phyloP scores from a whole-genome alignment of 2,329 filamentous ascomycete genomes.

The Colletotrichum brevisporum region DNA sequence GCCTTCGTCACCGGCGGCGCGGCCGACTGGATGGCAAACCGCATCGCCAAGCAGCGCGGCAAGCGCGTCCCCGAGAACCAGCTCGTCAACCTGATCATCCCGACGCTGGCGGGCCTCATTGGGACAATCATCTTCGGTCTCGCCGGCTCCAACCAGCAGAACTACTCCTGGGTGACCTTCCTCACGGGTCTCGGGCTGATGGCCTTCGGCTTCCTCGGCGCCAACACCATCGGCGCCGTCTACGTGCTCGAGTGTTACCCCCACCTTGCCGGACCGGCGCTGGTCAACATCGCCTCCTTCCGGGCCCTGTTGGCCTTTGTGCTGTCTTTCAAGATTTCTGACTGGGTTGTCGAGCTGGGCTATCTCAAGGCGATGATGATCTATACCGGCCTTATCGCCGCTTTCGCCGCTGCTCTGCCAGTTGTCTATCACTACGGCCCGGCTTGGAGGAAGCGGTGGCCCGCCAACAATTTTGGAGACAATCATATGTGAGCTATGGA shows the following conservation, averaged over 20 bases:
- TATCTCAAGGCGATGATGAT: conserved; percentile 47
- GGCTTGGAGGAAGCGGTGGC: conserved; percentile 33
- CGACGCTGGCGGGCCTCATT: conserved; percentile 46
- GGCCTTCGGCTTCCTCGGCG: conserved; percentile 47
- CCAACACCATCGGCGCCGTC: conserved; percentile 48
- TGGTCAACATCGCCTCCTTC: conserved; percentile 52
- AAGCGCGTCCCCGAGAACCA: conserved; percentile 51
- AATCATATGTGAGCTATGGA: conserved; percentile 38
- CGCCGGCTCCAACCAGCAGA: conserved; percentile 44
- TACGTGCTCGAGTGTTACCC: conserved; percentile 52
- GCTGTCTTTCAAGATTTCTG: conserved; percentile 46
- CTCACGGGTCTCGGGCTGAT: conserved; percentile 47
- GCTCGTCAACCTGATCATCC: conserved; percentile 49
- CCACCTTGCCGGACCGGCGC: conserved; percentile 45
- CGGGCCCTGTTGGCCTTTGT: conserved; percentile 49
- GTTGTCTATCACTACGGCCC: conserved; percentile 44
- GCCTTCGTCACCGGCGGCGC: conserved; percentile 47
- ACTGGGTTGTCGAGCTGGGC: conserved; percentile 47
- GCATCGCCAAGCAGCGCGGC: conserved; percentile 45
- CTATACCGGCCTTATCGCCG: conserved; percentile 49
- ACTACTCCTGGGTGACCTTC: conserved; percentile 45
- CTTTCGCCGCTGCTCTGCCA: conserved; percentile 48
- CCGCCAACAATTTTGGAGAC: conserved; percentile 25
- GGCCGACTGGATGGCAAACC: conserved; percentile 48
- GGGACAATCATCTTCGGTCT: conserved; percentile 51